Conservation (phyloP, 129 eudicot species). For the Helianthus tuberosus region DNA sequence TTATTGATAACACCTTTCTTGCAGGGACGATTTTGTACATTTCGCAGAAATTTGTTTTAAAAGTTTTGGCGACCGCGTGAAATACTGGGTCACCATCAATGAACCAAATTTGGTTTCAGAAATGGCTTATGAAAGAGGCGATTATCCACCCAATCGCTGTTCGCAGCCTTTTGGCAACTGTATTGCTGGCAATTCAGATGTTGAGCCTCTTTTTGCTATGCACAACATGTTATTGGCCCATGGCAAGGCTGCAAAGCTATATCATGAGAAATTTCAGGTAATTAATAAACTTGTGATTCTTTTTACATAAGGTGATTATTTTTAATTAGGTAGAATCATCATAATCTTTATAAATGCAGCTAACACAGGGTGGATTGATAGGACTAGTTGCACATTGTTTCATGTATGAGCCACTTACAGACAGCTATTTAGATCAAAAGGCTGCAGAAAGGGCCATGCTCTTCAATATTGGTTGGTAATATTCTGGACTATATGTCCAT, state of each 20-base stretch:
- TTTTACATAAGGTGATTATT: not conserved
- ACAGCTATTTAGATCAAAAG: constrained; percentile 38
- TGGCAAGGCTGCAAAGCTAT: constrained; percentile 66
- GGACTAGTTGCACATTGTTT: constrained; percentile 45
- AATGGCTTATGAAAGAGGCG: constrained; percentile 42
- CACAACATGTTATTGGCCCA: constrained; percentile 79
- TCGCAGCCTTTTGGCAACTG: constrained; percentile 80
- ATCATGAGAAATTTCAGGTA: constrained; percentile 61
- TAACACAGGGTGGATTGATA: constrained; percentile 51
- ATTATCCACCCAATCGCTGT: constrained; percentile 68
- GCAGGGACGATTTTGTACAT: constrained; percentile 73
- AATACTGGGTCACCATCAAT: constrained; percentile 77
- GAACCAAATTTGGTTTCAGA: constrained; percentile 61
- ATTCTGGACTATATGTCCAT: not conserved
- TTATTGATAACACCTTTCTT: constrained; percentile 9
- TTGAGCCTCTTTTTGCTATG: constrained; percentile 64
- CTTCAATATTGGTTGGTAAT: constrained; percentile 60
- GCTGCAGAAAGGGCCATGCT: constrained; percentile 59
- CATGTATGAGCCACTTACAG: constrained; percentile 52
- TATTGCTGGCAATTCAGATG: constrained; percentile 62
- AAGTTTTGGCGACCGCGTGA: constrained; percentile 79
- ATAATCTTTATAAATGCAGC: constrained; percentile 31
- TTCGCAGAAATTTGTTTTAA: constrained; percentile 72
- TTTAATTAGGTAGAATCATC: not conserved
- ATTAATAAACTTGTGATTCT: not conserved